Conservation (phyloP, 495 filamentous ascomycete species). For the Apiosordaria backusii region DNA sequence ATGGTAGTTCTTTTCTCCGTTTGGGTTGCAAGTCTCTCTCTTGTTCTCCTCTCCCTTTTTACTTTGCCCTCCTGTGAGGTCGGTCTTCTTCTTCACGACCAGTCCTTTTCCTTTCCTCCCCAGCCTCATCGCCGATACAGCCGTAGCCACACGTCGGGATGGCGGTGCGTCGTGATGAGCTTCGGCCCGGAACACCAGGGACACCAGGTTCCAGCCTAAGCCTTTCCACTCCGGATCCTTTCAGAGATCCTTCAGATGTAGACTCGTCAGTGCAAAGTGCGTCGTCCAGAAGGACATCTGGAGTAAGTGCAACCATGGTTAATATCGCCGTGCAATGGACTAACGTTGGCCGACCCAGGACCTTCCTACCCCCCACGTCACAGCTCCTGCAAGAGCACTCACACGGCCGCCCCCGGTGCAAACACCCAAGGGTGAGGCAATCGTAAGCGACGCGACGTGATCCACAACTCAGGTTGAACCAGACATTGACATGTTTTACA, state of each 20-base stretch:
- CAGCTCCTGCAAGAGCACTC: conserved; percentile 1
- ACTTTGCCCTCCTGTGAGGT: background rate
- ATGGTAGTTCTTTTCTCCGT: background rate
- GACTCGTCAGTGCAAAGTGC: conserved; percentile 16
- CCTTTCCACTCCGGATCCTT: conserved; percentile 21
- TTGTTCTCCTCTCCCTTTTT: background rate
- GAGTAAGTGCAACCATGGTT: conserved; percentile 14
- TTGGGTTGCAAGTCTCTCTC: background rate
- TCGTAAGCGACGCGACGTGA: conserved; percentile 8
- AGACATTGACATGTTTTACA: background rate
- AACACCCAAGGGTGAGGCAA: background rate
- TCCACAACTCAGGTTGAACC: background rate
- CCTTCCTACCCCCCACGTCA: background rate
- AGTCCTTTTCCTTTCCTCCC: background rate
- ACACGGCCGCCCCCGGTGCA: background rate
- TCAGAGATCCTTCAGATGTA: conserved; percentile 26
- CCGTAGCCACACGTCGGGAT: background rate
- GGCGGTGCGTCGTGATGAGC: background rate
- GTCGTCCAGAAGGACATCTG: conserved; percentile 23
- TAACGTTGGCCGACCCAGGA: conserved; percentile 16
- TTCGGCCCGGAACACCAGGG: conserved; percentile 10
- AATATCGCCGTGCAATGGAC: background rate
- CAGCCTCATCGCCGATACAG: background rate
- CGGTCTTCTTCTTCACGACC: background rate
- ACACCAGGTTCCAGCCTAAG: conserved; percentile 7